Base-by-base conservation (phyloP, 148 eudicot species). In the Cornus kousa region DNA sequence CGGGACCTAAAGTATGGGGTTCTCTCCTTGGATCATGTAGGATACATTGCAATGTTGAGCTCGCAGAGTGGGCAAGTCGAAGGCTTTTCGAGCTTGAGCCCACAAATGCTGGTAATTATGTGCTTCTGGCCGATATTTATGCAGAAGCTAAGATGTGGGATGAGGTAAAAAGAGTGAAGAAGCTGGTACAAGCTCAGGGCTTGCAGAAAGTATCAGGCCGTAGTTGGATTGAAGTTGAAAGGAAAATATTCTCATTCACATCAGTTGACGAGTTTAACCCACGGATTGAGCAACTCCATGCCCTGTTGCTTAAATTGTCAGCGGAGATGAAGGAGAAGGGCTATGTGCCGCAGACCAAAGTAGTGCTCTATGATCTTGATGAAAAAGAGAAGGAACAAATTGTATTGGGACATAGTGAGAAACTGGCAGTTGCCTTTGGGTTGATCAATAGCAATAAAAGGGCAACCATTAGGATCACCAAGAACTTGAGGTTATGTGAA, bases 401-500 rank as follows among this genome's bases (percentile, higher is more conserved):
- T 67, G 75, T 96, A 57, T 72, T 96, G 80, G 99, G 99, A 72
- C 99, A 96, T 71, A 96, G 98, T 17, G 99, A 93, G 77, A 96
- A 96, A 79, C 82, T 93, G 35, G 99, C 98, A 62, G 94, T 96
- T 81, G 97, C 89, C 0, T 96, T 93, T 20, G 99, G 99, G 67
- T 84, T 96, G 59, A 92, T 96, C 64, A 93, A 93, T 79, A 88
- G 83, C 72, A 87, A 87, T 32, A 88, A 77, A 77, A 95, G 97
- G 24, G 86, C 88, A 67, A 83, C 90, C 9, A 93, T 96, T 28
- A 83, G 98, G 84, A 87, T 96, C 69, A 88, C 92, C 59, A 96
- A 93, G 92, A 96, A 96, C 85, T 82, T 96, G 80, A 88, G 99
- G 82, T 70, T 96, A 67, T 96, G 99, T 80, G 97, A 96, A 86